These are phyloP conservation scores for Boletus huronensis DNA, from an alignment of 768 basidiomycete species.

Conservation along the genomic window DNA sequence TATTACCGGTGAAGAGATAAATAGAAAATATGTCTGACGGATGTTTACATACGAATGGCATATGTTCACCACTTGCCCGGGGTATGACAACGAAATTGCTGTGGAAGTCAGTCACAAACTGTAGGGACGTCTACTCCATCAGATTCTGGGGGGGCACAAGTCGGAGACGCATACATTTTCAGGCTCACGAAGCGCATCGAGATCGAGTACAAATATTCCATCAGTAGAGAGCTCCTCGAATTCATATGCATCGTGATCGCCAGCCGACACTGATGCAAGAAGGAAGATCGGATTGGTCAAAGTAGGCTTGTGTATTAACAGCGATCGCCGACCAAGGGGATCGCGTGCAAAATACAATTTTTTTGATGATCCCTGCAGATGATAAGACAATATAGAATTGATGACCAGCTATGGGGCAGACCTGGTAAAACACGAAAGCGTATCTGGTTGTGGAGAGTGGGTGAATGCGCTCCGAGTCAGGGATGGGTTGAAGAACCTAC, in stretches of 20 bases:
- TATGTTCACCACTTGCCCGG: slow-evolving; percentile 14
- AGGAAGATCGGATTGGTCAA: slow-evolving; percentile 48
- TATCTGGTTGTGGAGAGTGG: slow-evolving; percentile 45
- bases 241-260: slow-evolving; percentile 40
- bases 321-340: slow-evolving; percentile 82
- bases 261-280: slow-evolving; percentile 63
- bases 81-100: slow-evolving; percentile 18
- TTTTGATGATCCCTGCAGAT: slow-evolving; percentile 38
- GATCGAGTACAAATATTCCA: slow-evolving; percentile 52
- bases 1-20: slow-evolving; percentile 22
- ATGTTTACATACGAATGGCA: slow-evolving; percentile 24
- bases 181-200: slow-evolving; percentile 26
- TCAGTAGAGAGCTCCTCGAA: slow-evolving; percentile 64
- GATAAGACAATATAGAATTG: not conserved
- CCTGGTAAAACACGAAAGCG: slow-evolving; percentile 78
- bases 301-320: slow-evolving; percentile 65
- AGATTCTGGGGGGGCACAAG: not conserved
- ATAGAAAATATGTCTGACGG: not conserved
- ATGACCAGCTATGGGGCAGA: slow-evolving; percentile 30
- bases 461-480: not conserved
- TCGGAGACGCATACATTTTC: slow-evolving; percentile 24
- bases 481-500: slow-evolving; percentile 43
- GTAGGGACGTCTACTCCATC: not conserved
- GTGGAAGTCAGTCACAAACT: slow-evolving; percentile 25
- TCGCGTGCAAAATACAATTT: slow-evolving; percentile 75